Evolutionary conservation across 495 filamentous ascomycete species (phyloP).

Genomic region (Echria macrotheca): DNA sequence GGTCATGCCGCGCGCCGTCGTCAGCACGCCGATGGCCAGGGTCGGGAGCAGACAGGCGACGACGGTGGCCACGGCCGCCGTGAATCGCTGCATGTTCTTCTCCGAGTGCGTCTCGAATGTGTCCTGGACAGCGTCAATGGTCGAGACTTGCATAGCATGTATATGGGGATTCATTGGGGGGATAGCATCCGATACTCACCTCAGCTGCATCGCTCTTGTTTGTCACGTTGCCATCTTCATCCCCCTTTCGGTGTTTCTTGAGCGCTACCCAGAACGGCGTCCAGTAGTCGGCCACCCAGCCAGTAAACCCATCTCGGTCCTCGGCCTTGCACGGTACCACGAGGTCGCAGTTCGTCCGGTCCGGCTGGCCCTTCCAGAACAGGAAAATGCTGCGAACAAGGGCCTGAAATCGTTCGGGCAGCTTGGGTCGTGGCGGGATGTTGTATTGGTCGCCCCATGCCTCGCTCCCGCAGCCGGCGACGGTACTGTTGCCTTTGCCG

Average conservation of each 20-base stretch:
- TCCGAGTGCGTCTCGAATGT: constrained; percentile 2
- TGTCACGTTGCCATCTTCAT: background rate
- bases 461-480: constrained; percentile 10
- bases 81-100: constrained; percentile 10
- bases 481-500: background rate
- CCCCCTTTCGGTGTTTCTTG: background rate
- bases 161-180: background rate
- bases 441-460: constrained; percentile 11
- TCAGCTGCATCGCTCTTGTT: background rate
- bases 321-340: background rate
- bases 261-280: background rate
- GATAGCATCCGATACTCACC: background rate
- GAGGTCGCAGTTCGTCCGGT: background rate
- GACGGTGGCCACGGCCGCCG: constrained; percentile 12
- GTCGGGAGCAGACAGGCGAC: constrained; percentile 19
- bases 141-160: no score
- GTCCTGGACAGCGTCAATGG: background rate
- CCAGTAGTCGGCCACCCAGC: constrained; percentile 1
- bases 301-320: background rate
- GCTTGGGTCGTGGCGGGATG: background rate
- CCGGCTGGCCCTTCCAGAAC: background rate
- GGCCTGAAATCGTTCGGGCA: background rate
- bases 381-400: background rate
- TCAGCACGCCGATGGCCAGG: constrained; percentile 16
- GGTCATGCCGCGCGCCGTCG: constrained; percentile 4